phyloP scores from a whole-genome alignment of 2,329 filamentous ascomycete species.

The Emergomyces africanus region DNA sequence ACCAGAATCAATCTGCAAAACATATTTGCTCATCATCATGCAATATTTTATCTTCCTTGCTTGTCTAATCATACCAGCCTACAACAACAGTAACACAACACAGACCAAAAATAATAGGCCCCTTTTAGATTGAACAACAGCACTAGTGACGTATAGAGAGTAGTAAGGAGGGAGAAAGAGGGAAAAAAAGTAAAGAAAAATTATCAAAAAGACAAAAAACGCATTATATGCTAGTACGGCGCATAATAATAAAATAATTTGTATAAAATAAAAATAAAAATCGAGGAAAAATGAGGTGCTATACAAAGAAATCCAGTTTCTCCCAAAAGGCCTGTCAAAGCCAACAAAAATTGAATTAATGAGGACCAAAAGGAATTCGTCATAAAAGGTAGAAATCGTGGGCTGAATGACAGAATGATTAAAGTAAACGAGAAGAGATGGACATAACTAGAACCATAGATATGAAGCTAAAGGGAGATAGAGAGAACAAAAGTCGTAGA shows the following conservation, averaged over 20 bases:
- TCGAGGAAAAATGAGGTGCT: not conserved
- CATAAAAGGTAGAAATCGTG: not conserved
- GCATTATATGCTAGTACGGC: not conserved
- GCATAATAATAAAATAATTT: not conserved
- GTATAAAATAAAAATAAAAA: not conserved
- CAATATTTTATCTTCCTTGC: not conserved
- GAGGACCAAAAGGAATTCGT: slow-evolving; percentile 4
- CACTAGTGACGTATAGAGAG: not conserved
- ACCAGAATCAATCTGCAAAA: not conserved
- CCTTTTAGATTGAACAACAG: not conserved
- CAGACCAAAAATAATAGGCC: not conserved
- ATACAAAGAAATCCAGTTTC: not conserved
- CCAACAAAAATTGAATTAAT: not conserved
- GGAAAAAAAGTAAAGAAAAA: not conserved
- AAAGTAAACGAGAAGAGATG: not conserved
- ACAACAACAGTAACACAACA: not conserved
- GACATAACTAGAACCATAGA: too few relatives aligned
- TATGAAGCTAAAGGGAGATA: not conserved
- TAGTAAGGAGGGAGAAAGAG: not conserved
- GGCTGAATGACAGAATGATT: slow-evolving; percentile 1
- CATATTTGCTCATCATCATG: not conserved
- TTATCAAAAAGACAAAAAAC: not conserved
- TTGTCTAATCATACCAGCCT: not conserved
- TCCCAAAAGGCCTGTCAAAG: slow-evolving; percentile 5
- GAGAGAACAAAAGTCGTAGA: not conserved